Evolutionary conservation across 176 grass and related monocot species (phyloP), one percentile per base, ranked within the genome.

Genomic region (Tuctoria greenei): DNA sequence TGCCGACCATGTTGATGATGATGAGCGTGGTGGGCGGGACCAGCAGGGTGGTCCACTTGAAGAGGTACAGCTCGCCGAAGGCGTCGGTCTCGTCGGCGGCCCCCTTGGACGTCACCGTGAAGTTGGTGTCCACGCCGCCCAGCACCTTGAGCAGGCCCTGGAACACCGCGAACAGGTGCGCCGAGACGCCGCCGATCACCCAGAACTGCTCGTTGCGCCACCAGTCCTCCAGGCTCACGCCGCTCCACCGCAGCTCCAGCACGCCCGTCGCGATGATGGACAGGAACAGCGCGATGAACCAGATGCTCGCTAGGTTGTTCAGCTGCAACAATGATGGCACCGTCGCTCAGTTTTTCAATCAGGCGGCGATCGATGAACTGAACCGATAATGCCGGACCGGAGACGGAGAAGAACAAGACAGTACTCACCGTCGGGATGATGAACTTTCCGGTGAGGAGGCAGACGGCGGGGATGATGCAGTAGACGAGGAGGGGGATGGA

Each of bases 1-100:
- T 93, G 23, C 92, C 89, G 31, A 99, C 96, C 92, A 99, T 99
- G 87, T 99, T 99, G 77, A 99, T 84, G 75, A 99, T 95, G 76
- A 99, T 99, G 69, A 95, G 87, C 14, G 92, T 99, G 5, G 96
- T 99, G 18, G 92, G 92, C 0, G 89, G 89, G 23, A 95, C 79
- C 24, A 99, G 82, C 14, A 95, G 82, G 1, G 96, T 92, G 4
- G 92, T 95, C 96, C 92, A 92, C 71, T 99, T 99, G 96, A 95
- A 95, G 70, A 99, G 96, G 85, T 99, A 95, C 34, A 99, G 87
- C 0, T 99, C 96, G 11, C 87, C 87, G 67, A 90, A 95, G 24
- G 80, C 87, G 67, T 89, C 66, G 10, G 90, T 65, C 15, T 98
- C 89, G 64, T 95, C 92, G 16, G 76, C 92, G 11, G 85, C 89